Base-by-base conservation (phyloP, 2,329 filamentous ascomycete genomes). In the Eurotiales sp. region DNA sequence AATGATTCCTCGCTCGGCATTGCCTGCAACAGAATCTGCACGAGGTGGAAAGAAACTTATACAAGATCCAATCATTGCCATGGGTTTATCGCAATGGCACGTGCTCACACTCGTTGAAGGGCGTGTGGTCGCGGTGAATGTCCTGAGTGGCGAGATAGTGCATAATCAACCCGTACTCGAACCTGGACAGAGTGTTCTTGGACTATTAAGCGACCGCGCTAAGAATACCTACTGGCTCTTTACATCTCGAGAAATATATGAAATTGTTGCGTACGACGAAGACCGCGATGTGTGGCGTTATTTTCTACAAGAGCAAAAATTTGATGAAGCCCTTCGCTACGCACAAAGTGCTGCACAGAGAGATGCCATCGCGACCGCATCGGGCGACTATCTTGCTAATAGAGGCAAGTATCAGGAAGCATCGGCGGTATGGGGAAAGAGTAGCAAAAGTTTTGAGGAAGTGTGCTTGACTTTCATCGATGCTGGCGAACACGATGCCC, bases 181-280 rank as follows among this genome's bases (percentile, higher is more conserved):
- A 50, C 80, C 83, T 4, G 88, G 87, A 0, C 88, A 96, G 61
- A 85, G 79, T 61, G 83, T 86, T 4, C 75, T 99, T n/a, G 90
- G 88, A 0, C 80, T 99, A 15, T 86, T 90, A 46, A 85, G 92
- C 8, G 93, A 99, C 68, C 81, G 87, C 55, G 92, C 93, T 68
- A 96, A 96, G 75, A 95, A 92, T 63, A 99, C 93, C 0, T 96
- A 92, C 65, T 99, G 95, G 93, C 79, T 99, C 2, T 95, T 97
- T 64, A 97, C 92, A 0, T 81, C 83, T 0, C 81, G 88, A 51
- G 90, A 95, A 62, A 96, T 99, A 46, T 96, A 90, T 60, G 93
- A 99, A 71, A 86, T 99, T 53, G 88, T 93, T 11, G 86, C 92
- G 11, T 86, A 85, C 40, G 89, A 97, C 51, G 93, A 99, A 68